Base-by-base conservation (phyloP, 768 basidiomycete genomes). In the Boletus reticulatus region DNA sequence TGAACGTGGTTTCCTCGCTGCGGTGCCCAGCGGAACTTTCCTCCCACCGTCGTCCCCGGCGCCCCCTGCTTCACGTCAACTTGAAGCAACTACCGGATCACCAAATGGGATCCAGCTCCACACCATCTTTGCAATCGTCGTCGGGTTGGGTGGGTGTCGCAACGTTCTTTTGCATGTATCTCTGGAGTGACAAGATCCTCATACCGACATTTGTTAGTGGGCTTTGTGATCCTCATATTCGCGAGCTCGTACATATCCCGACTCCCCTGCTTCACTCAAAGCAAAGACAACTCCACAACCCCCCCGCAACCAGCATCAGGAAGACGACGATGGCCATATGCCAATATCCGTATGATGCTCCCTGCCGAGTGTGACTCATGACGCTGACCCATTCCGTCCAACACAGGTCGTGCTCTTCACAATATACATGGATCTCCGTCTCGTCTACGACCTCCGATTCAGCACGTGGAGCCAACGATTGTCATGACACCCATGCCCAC, bases 91-190 rank as follows among this genome's bases (percentile, higher is more conserved):
- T 13, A 0, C 16, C 4, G 17, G 27, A 20, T 9, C 59, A 4
- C 16, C 59, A 3, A 24, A 6, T 5, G 54, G 45, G 20, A 52
- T 64, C 2, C 57, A 64, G 36, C 27, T 22, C 19, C 14, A 31
- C 19, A 66, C 65, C 1, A 52, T 66, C 20, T 1, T 50, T 2
- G 53, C 43, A 1, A 59, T 61, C 29, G 50, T 61, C 29, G 16
- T 64, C 6, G 53, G 65, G 13, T 17, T 61, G 34, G 53, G 65
- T 66, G 41, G 16, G 62, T 52, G 20, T 46, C 16, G 0, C 8
- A 2, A 20, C 29, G 10, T 53, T 36, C 45, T 19, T 31, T 24
- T 6, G 8, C 27, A 13, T 14, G 1, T 13, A 19, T 41, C 44
- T 34, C 10, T 24, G 8, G 46, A 50, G 6, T 54, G 41, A 56